Percentiles rank a stretch among this genome's conserved stretches.
Conservation (phyloP, 257 asterid genomes). For the Plantago major region DNA sequence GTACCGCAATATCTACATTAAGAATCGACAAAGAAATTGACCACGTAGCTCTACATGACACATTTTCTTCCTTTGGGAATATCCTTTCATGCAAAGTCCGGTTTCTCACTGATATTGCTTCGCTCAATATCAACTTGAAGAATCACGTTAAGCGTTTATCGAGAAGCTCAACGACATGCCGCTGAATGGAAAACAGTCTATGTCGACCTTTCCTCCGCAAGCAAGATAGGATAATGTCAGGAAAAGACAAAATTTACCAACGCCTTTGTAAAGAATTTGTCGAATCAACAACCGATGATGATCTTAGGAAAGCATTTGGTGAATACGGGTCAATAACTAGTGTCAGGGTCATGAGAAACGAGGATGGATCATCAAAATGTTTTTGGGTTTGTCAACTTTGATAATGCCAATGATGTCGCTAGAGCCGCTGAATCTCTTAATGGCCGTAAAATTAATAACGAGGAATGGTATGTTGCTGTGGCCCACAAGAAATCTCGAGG, state of each 20-base stretch:
- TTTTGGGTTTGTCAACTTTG: constrained; percentile 94
- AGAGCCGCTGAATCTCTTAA: constrained; percentile 74
- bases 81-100: constrained; percentile 81
- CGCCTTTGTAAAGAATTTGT: constrained; percentile 72
- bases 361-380: constrained; percentile 72
- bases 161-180: constrained; percentile 82
- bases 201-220: constrained; percentile 80
- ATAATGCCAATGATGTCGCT: constrained; percentile 79
- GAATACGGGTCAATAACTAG: too few relatives aligned
- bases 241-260: constrained; percentile 68
- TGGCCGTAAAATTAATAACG: constrained; percentile 57
- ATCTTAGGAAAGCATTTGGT: constrained; percentile 36
- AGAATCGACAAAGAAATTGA: constrained; percentile 91
- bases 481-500: constrained; percentile 89
- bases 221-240: constrained; percentile 74
- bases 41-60: constrained; percentile 78
- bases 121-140: constrained; percentile 77
- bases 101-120: constrained; percentile 82
- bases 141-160: constrained; percentile 81
- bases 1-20: constrained; percentile 68
- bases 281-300: constrained; percentile 76
- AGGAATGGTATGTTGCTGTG: constrained; percentile 84
- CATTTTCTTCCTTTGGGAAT: constrained; percentile 71
- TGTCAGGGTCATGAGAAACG: constrained; percentile 31
- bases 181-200: constrained; percentile 79